A percentile compares a stretch with the other conserved stretches of the same genome.
These are phyloP conservation scores for Effrenium voratum DNA, from an alignment of 73 alveolate genomes.

Conservation along the genomic window DNA sequence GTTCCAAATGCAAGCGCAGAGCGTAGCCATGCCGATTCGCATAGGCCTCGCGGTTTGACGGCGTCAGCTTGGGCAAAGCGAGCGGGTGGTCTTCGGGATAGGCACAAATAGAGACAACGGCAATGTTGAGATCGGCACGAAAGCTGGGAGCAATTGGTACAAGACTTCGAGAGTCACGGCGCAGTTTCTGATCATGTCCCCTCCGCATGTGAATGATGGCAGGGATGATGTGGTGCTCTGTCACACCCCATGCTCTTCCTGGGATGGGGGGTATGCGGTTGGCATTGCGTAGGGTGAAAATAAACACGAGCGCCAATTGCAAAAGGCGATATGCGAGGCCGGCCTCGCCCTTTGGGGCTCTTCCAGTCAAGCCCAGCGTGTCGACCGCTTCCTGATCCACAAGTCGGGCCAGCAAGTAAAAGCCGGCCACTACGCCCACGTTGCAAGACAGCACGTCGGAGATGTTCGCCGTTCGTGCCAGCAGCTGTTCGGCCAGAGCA, in stretches of 20 bases:
- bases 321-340: conserved; percentile 72
- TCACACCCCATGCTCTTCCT: conserved; percentile 83
- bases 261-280: conserved; percentile 55
- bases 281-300: conserved; percentile 83
- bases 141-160: conserved; percentile 70
- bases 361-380: neutral
- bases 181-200: conserved; percentile 25
- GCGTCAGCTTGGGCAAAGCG: conserved; percentile 62
- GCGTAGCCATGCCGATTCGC: conserved; percentile 49
- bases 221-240: conserved; percentile 69
- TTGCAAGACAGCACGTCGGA: conserved; percentile 77
- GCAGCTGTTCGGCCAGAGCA: conserved; percentile 38
- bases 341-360: neutral
- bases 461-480: conserved; percentile 43
- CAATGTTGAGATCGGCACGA: conserved; percentile 37
- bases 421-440: conserved; percentile 81
- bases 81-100: conserved; percentile 62
- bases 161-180: neutral
- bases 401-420: conserved; percentile 32
- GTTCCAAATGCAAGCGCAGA: conserved; percentile 53
- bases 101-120: conserved; percentile 64
- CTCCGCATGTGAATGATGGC: conserved; percentile 78
- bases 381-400: conserved; percentile 28
- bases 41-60: conserved; percentile 57
- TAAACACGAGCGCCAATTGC: conserved; percentile 58